Percentiles rank a stretch among this genome's conserved stretches.
Conservation (phyloP, 495 filamentous ascomycete species). For the Collariella sp. region DNA sequence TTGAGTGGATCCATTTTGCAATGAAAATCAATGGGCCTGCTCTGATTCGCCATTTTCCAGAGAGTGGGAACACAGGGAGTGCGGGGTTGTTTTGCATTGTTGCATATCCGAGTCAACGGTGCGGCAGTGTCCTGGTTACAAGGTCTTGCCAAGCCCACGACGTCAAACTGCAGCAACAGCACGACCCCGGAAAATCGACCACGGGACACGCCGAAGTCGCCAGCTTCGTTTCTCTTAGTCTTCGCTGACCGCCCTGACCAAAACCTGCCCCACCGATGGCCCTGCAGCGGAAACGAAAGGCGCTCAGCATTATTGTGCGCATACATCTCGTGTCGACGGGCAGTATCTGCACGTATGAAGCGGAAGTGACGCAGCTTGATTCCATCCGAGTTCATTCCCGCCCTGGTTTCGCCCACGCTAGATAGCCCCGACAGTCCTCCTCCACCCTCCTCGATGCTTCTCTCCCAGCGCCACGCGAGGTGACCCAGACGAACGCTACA, state of each 20-base stretch:
- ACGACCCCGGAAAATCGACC: too few relatives aligned
- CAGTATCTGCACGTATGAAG: too few relatives aligned
- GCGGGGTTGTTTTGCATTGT: not conserved
- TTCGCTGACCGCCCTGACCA: not conserved
- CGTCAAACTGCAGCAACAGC: too few relatives aligned
- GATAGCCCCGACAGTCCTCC: too few relatives aligned
- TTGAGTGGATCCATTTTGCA: too few relatives aligned
- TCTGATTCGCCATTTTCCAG: not conserved
- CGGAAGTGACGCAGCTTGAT: too few relatives aligned
- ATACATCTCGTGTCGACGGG: not conserved
- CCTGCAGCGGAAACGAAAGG: not conserved
- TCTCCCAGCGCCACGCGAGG: not conserved
- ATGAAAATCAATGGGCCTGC: too few relatives aligned
- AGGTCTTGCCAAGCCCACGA: too few relatives aligned
- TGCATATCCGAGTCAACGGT: not conserved
- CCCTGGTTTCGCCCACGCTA: too few relatives aligned
- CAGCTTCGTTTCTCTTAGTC: not conserved
- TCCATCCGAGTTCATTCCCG: too few relatives aligned
- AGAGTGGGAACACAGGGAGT: not conserved
- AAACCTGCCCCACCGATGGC: not conserved
- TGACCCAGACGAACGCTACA: not conserved
- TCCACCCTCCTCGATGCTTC: not conserved
- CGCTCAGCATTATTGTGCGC: conserved; percentile 1
- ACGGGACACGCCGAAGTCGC: not conserved
- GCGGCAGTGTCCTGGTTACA: too few relatives aligned